Conservation (phyloP, 2,329 filamentous ascomycete species). For the Phoma sp. region DNA sequence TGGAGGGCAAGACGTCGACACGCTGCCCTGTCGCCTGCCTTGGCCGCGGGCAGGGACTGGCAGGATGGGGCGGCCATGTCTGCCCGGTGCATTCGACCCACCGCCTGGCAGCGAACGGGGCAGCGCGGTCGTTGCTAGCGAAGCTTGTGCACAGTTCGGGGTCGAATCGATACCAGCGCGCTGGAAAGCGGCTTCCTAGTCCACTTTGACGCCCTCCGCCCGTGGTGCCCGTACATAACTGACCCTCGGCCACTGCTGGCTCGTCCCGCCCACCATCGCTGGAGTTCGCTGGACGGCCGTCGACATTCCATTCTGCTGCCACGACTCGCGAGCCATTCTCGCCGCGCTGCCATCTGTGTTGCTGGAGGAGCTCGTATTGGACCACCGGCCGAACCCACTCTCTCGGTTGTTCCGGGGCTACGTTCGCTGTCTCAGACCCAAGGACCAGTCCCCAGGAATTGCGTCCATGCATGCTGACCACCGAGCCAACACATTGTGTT, state of each 20-base stretch:
- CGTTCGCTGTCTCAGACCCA: conserved; percentile 39
- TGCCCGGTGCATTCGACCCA: conserved; percentile 21
- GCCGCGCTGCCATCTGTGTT: background rate
- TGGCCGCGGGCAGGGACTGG: background rate
- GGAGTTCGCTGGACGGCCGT: conserved; percentile 19
- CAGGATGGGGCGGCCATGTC: conserved; percentile 10
- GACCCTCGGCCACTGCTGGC: conserved; percentile 21
- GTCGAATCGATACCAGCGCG: conserved; percentile 33
- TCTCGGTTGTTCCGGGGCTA: conserved; percentile 35
- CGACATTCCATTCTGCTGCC: conserved; percentile 3
- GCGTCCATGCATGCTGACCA: conserved; percentile 16
- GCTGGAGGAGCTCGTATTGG: conserved; percentile 12
- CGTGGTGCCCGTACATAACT: conserved; percentile 33
- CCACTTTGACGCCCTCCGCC: conserved; percentile 19
- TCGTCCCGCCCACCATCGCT: conserved; percentile 18
- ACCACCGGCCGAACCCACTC: conserved; percentile 22
- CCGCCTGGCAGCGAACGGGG: conserved; percentile 29
- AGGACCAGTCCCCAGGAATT: conserved; percentile 31
- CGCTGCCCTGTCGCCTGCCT: conserved; percentile 5
- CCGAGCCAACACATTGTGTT: conserved; percentile 31
- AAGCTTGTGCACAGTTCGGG: conserved; percentile 39
- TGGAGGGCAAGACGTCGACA: background rate
- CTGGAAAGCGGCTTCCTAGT: conserved; percentile 33
- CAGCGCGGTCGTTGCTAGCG: conserved; percentile 29
- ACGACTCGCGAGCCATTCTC: background rate